Evolutionary conservation across 2,329 filamentous ascomycete species (phyloP), one percentile per base, ranked within the genome.

Genomic region (Trichoderma sp.): DNA sequence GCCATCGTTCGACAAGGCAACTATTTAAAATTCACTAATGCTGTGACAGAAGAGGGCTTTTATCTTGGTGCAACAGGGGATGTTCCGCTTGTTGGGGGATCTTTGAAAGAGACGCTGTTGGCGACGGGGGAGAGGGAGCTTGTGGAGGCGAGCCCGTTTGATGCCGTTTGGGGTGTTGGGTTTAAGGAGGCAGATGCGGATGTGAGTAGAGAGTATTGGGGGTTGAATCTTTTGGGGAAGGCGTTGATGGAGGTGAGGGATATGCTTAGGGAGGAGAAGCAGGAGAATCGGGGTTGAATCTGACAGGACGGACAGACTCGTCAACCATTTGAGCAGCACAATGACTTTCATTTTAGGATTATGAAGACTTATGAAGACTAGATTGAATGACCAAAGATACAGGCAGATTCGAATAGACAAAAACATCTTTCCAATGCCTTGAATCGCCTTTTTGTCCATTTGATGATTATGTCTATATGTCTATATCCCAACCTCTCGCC

Each of bases 101-200:
- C 81, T 17, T 77, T 92, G 74, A 81, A 79, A 63, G 80, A 78
- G 32, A 78, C 82, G 80, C 76, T 93, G 73, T 78, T 92, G 57
- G 82, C 77, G 8, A 92, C 91, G 1, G 88, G 87, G 0, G 85
- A 88, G 6, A 81, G 86, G 59, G 86, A 90, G 78, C 76, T 93
- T 26, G 88, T 92, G 2, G 90, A 91, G 80, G 88, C 88, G 36
- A 85, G 85, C 71, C 87, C 89, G 12, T 83, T 79, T 71, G 90
- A 93, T 80, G 77, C 83, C 6, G 86, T 92, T 68, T 93, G 90
- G 91, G 91, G 90, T 1, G 82, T 93, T 59, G 91, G 91, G 6
- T 91, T 88, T 75, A 80, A 76, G 3, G 86, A 84, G 8, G 81
- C 80, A 20, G 80, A 85, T 75, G 90, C 89, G 3, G 82, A 81